Evolutionary conservation across 768 basidiomycete species (phyloP), one percentile per base, ranked within the genome.

Genomic region (Mycena filopes): DNA sequence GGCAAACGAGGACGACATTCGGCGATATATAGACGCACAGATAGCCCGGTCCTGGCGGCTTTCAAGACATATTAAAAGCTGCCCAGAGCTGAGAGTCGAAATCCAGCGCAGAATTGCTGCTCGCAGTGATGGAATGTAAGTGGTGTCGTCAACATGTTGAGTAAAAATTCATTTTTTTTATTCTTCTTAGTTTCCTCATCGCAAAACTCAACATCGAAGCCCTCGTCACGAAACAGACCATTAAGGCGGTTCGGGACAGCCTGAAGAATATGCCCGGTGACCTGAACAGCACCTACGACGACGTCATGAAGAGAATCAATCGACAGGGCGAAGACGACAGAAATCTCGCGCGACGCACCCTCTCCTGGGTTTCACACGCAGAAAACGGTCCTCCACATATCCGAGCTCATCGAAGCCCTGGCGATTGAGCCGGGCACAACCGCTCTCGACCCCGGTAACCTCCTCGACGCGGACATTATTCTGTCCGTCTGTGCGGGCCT

Each of bases 201-300:
- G 46, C 58, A 9, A 49, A 60, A 50, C 58, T 60, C 9, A 46
- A 50, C 10, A 46, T 59, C 13, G 45, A 59, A 10, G 36, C 45
- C 18, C 31, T 59, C 10, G 29, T 16, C 6, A 16, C 5, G 20
- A n/a, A 28, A 21, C 29, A 15, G 5, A 60, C 58, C 4, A 20
- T 48, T 8, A 48, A 36, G 6, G 18, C 29, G 3, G 26, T 60
- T 9, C 46, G 36, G 2, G 20, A 50, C 3, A 16, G 33, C 6
- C 15, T 60, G 58, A 23, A 26, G 7, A 49, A 48, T 28, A 18
- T 60, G 31, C 45, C 45, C n/a, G 26, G 12, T 18, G 40, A 42
- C 21, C 26, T 55, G 40, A 21, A 55, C 16, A 16, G 53, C 38
- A 28, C 53, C 1, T 55, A 55, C 23, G 38, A 55, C 53, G 53